Percentiles rank a stretch among this genome's conserved stretches.
Evolutionary conservation across 495 filamentous ascomycete species (phyloP).

Genomic region (Penicillium antarcticum): DNA sequence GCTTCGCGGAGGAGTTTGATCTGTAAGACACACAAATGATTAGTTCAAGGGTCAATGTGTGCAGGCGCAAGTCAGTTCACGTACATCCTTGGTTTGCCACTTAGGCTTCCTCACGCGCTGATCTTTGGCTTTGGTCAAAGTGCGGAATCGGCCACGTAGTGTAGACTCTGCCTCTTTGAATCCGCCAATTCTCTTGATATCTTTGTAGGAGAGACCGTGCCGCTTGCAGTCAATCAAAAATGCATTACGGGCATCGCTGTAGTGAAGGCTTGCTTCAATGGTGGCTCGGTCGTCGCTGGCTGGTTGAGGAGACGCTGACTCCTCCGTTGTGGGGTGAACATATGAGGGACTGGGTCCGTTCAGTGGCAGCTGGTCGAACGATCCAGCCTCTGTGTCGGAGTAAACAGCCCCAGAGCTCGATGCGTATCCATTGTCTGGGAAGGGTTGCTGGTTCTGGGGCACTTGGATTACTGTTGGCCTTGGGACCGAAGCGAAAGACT

Average conservation of each 20-base stretch:
- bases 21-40: conserved; percentile 18
- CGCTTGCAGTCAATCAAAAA: conserved; percentile 63
- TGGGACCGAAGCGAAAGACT: not conserved
- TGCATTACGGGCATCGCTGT: conserved; percentile 48
- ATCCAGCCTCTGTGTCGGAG: not conserved
- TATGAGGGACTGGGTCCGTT: not conserved
- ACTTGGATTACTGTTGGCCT: not conserved
- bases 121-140: conserved; percentile 71
- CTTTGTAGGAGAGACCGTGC: conserved; percentile 72
- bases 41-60: not conserved
- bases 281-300: not conserved
- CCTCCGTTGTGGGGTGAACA: not conserved
- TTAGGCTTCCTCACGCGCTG: conserved; percentile 73
- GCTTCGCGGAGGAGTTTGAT: conserved; percentile 36
- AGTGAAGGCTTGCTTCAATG: conserved; percentile 6
- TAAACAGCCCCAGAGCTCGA: not conserved
- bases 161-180: conserved; percentile 85
- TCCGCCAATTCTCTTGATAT: conserved; percentile 63
- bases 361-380: not conserved
- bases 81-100: conserved; percentile 75
- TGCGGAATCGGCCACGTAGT: conserved; percentile 74
- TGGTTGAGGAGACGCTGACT: not conserved
- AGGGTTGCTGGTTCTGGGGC: not conserved
- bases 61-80: conserved; percentile 25
- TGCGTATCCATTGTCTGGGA: not conserved